A percentile compares a stretch with the other conserved stretches of the same genome.
Evolutionary conservation across 345 rosid genomes (phyloP).

Genomic region (Laguncularia racemosa): DNA sequence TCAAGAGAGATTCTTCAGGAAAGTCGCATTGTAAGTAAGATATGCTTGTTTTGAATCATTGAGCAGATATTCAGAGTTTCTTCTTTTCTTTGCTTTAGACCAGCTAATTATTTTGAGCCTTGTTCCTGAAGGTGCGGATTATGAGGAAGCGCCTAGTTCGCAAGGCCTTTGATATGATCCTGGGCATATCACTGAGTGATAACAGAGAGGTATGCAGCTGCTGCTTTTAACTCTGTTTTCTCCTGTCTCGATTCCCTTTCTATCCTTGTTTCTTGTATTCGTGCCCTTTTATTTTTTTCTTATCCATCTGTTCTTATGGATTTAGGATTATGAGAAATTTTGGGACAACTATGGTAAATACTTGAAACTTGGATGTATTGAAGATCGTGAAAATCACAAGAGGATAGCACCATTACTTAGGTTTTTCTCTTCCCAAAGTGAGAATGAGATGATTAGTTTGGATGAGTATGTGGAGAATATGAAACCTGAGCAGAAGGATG

Average conservation of each 20-base stretch:
- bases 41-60: background rate
- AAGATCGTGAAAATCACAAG: constrained; percentile 97
- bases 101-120: constrained; percentile 10
- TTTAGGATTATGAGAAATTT: constrained; percentile 89
- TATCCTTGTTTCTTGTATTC: background rate
- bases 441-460: constrained; percentile 85
- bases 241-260: background rate
- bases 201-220: constrained; percentile 60
- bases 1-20: constrained; percentile 99
- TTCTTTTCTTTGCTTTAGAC: background rate
- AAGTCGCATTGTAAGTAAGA: constrained; percentile 71
- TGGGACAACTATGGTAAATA: constrained; percentile 93
- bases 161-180: constrained; percentile 93
- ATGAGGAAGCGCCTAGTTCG: constrained; percentile 90
- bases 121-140: constrained; percentile 60
- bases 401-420: constrained; percentile 91
- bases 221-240: background rate
- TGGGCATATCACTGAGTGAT: constrained; percentile 86
- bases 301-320: constrained; percentile 2
- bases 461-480: constrained; percentile 96
- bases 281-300: too few relatives aligned
- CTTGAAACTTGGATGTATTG: constrained; percentile 87
- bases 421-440: constrained; percentile 95
- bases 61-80: background rate
- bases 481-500: constrained; percentile 93